phyloP scores from a whole-genome alignment of 2,329 filamentous ascomycete species.

The Beauveria bassiana region DNA sequence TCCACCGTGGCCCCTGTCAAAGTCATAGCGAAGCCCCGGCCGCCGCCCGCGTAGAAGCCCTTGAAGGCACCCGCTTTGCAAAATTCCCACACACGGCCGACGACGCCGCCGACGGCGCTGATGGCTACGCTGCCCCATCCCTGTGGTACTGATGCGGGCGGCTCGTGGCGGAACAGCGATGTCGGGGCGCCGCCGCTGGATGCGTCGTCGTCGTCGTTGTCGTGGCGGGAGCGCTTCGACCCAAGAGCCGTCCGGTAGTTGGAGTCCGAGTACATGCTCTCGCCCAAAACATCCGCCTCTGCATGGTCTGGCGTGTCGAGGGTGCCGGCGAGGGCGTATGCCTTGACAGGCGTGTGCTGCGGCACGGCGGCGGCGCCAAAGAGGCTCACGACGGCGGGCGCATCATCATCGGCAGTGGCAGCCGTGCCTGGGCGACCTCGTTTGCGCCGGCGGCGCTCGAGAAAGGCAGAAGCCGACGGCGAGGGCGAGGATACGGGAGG shows the following conservation, averaged over 20 bases:
- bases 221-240: constrained; percentile 33
- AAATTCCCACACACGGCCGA: constrained; percentile 78
- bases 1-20: constrained; percentile 12
- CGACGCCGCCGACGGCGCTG: constrained; percentile 37
- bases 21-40: constrained; percentile 57
- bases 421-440: constrained; percentile 24
- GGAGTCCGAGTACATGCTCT: constrained; percentile 50
- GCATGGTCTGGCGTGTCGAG: constrained; percentile 39
- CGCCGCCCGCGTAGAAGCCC: constrained; percentile 82
- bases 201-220: constrained; percentile 28
- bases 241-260: constrained; percentile 48
- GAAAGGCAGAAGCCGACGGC: constrained; percentile 29
- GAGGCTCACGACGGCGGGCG: constrained; percentile 12
- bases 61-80: constrained; percentile 67
- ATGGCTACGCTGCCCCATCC: constrained; percentile 54
- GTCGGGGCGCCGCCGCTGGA: constrained; percentile 21
- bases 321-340: constrained; percentile 47
- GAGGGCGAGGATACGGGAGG: constrained; percentile 35
- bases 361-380: constrained; percentile 14
- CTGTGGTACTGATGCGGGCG: constrained; percentile 22
- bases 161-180: constrained; percentile 24
- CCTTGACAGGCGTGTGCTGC: constrained; percentile 16
- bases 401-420: constrained; percentile 11
- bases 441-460: constrained; percentile 36
- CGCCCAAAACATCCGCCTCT: constrained; percentile 34